These are phyloP conservation scores for Zygosaccharomyces lentus DNA, from an alignment of 805 yeast genomes.

Conservation along the genomic window DNA sequence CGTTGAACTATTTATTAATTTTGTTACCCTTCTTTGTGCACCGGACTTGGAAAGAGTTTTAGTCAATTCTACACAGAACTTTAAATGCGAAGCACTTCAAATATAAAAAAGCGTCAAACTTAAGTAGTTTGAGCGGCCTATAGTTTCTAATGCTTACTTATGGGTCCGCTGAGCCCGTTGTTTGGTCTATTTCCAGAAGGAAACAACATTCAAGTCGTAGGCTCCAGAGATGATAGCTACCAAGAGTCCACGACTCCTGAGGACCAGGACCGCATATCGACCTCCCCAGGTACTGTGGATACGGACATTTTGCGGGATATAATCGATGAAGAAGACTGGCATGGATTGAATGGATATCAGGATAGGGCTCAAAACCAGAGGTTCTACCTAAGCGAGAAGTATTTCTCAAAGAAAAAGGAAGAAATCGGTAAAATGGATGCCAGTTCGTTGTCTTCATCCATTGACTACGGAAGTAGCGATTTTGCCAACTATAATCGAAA, in stretches of 20 bases:
- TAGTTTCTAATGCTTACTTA: neutral
- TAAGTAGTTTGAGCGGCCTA: neutral
- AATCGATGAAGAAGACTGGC: slow-evolving; percentile 18
- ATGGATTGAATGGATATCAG: slow-evolving; percentile 16
- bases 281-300: slow-evolving; percentile 10
- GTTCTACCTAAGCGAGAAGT: slow-evolving; percentile 23
- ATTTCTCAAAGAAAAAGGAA: slow-evolving; percentile 10
- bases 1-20: neutral
- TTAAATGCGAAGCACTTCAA: too few relatives aligned
- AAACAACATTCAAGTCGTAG: slow-evolving; percentile 17
- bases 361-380: slow-evolving; percentile 19
- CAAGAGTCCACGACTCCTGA: neutral
- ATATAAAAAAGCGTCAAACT: neutral
- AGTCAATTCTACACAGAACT: neutral
- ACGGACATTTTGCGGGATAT: slow-evolving; percentile 15
- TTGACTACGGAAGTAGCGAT: slow-evolving; percentile 22
- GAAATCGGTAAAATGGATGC: slow-evolving; percentile 8
- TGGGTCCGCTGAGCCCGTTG: slow-evolving; percentile 11
- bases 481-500: slow-evolving; percentile 35
- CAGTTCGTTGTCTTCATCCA: neutral
- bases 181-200: slow-evolving; percentile 23
- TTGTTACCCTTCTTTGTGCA: slow-evolving; percentile 2
- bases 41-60: neutral
- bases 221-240: slow-evolving; percentile 3
- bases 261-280: slow-evolving; percentile 3